Evolutionary conservation across 345 rosid genomes (phyloP).

Genomic region (Gossypium sturtianum): DNA sequence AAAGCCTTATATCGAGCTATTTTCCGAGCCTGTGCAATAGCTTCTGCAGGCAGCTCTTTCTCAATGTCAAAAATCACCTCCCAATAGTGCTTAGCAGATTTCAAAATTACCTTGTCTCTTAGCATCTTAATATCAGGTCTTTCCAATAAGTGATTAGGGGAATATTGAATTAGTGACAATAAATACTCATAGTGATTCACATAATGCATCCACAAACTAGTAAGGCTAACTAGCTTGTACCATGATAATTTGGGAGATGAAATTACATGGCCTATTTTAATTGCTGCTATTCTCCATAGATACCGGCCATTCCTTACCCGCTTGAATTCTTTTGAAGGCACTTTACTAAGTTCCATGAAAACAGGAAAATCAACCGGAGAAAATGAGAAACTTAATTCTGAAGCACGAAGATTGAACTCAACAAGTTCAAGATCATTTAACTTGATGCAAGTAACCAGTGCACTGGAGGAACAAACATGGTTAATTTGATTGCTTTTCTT

Average conservation of each 20-base stretch:
- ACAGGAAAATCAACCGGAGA: slow-evolving; percentile 58
- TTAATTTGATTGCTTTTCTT: slow-evolving; percentile 37
- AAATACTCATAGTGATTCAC: slow-evolving; percentile 57
- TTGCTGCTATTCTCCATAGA: slow-evolving; percentile 79
- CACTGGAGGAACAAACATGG: slow-evolving; percentile 30
- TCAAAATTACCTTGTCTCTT: slow-evolving; percentile 33
- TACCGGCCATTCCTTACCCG: slow-evolving; percentile 55
- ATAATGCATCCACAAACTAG: slow-evolving; percentile 64
- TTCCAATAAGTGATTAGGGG: slow-evolving; percentile 38
- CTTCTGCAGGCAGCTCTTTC: slow-evolving; percentile 67
- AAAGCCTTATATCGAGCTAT: slow-evolving; percentile 58
- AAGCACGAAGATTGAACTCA: slow-evolving; percentile 40
- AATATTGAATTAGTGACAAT: slow-evolving; percentile 48
- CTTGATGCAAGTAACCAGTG: slow-evolving; percentile 28
- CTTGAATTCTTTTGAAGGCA: slow-evolving; percentile 38
- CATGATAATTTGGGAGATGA: slow-evolving; percentile 54
- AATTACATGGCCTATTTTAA: slow-evolving; percentile 44
- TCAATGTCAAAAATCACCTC: slow-evolving; percentile 50
- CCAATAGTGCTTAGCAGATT: slow-evolving; percentile 51
- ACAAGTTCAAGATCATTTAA: slow-evolving; percentile 49
- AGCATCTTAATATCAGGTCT: slow-evolving; percentile 39
- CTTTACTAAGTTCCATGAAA: slow-evolving; percentile 35
- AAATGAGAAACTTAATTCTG: slow-evolving; percentile 44
- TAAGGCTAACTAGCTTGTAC: slow-evolving; percentile 43
- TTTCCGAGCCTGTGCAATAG: slow-evolving; percentile 77